Base-by-base conservation (phyloP, 768 basidiomycete genomes). In the Podaxis rugospora region DNA sequence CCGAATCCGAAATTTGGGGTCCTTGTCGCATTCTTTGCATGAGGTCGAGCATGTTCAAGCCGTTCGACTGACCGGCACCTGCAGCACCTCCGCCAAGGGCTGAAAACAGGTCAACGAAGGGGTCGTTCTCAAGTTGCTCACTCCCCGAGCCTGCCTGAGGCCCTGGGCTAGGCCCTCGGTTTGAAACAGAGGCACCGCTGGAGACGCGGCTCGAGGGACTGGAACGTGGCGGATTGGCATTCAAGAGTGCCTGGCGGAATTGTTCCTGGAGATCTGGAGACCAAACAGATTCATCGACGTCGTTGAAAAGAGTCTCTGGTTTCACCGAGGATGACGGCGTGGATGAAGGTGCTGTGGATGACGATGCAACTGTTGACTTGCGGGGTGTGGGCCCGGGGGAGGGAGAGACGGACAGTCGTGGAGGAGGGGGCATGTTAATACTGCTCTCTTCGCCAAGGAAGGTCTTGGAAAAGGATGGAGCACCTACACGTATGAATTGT, bases 251-350 rank as follows among this genome's bases (percentile, higher is more conserved):
- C 61, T 83, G 82, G 73, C 91, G 75, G 63, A 91, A 80, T 64
- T 87, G 85, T 57, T 76, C 77, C 66, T 90, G 88, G 62, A 90
- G 86, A 61, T 90, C 86, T 47, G 82, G 75, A 7, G 84, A 81
- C 89, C 87, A 90, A 11, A 79, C 80, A 3, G 84, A 80, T 0
- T 85, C 81, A 66, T 86, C 85, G 3, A 80, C 69, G 50, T 37
- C 62, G 59, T 13, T 61, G 64, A 49, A 65, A 69, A 65, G 65
- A 68, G 37, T 63, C 73, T 59, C 32, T 62, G 66, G 14, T 61
- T 28, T 71, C 66, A 46, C 28, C 5, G 58, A 44, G 10, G 58
- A 51, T 11, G 57, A 23, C 23, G 50, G 44, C 68, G 69, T 27
- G 64, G 61, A 55, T 64, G 66, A 21, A 53, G 51, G 66, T 56